phyloP scores from a whole-genome alignment of 176 grass and related monocot genomes.

The Cenchrus fungigraminus region DNA sequence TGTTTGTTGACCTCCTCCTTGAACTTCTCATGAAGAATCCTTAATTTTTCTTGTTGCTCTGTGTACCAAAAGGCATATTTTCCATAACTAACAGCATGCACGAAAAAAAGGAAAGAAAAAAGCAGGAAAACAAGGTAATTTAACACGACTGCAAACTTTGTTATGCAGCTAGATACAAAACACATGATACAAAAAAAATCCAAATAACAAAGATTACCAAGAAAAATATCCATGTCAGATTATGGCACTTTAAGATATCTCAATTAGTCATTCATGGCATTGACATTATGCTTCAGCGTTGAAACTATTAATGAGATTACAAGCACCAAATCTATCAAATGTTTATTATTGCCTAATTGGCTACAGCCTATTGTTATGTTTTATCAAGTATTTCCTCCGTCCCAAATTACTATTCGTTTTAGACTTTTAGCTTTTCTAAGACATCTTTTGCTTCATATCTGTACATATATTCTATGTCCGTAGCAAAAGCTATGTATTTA shows the following conservation, averaged over 20 bases:
- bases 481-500: too few relatives aligned
- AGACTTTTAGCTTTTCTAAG: too few relatives aligned
- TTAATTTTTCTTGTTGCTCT: slow-evolving; percentile 86
- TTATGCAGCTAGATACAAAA: slow-evolving; percentile 1
- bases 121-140: slow-evolving; percentile 21
- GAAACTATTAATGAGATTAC: slow-evolving; percentile 22
- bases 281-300: slow-evolving; percentile 15
- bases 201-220: slow-evolving; percentile 5
- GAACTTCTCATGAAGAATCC: slow-evolving; percentile 77
- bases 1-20: slow-evolving; percentile 82
- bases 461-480: too few relatives aligned
- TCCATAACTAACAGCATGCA: slow-evolving; percentile 29
- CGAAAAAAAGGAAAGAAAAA: slow-evolving; percentile 10
- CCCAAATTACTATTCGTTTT: too few relatives aligned
- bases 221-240: slow-evolving; percentile 22
- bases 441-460: too few relatives aligned
- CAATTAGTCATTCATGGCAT: slow-evolving; percentile 21
- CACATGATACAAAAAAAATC: not conserved
- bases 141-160: not conserved
- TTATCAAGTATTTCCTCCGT: not conserved
- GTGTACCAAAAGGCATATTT: slow-evolving; percentile 21
- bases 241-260: slow-evolving; percentile 10
- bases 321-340: slow-evolving; percentile 17
- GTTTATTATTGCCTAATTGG: slow-evolving; percentile 5
- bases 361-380: slow-evolving; percentile 4